phyloP scores from a whole-genome alignment of 2,329 filamentous ascomycete genomes.

The Balansia obtecta region DNA sequence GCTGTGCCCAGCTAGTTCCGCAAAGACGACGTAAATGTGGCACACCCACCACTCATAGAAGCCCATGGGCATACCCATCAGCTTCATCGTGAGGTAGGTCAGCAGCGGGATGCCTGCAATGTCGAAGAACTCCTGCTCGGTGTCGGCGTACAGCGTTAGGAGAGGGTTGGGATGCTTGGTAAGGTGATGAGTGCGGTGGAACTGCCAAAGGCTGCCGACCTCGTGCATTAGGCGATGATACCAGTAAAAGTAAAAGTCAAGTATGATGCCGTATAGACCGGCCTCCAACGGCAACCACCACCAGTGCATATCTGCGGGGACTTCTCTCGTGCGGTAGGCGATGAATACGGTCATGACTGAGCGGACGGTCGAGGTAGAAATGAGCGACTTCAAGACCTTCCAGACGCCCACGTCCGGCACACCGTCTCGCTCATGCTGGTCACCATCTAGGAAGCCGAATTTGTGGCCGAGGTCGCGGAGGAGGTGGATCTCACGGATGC shows the following conservation, averaged over 20 bases:
- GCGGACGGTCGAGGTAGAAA: constrained; percentile 8
- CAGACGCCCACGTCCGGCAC: constrained; percentile 19
- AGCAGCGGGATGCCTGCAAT: constrained; percentile 28
- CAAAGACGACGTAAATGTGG: constrained; percentile 28
- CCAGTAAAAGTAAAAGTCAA: constrained; percentile 8
- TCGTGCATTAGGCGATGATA: constrained; percentile 25
- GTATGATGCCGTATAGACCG: constrained; percentile 2
- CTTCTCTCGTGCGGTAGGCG: constrained; percentile 11
- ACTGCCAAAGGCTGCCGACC: constrained; percentile 21
- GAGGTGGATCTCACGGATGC: constrained; percentile 18
- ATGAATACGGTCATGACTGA: constrained; percentile 14
- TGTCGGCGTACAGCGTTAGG: constrained; percentile 28
- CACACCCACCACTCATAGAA: constrained; percentile 36
- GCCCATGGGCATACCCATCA: constrained; percentile 27
- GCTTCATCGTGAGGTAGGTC: constrained; percentile 23
- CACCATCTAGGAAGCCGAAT: constrained; percentile 17
- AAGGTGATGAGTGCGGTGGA: constrained; percentile 31
- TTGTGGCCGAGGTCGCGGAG: constrained; percentile 19
- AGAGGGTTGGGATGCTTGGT: constrained; percentile 13
- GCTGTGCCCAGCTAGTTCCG: constrained; percentile 26
- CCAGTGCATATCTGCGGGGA: constrained; percentile 11
- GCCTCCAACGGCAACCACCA: constrained; percentile 17
- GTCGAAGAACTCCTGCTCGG: constrained; percentile 29
- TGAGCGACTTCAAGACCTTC: constrained; percentile 12
- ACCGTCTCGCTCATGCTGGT: constrained; percentile 20